A percentile compares a stretch with the other conserved stretches of the same genome.
These are phyloP conservation scores for Aphanomyces astaci DNA, from an alignment of 352 stramenopile species.

Conservation along the genomic window DNA sequence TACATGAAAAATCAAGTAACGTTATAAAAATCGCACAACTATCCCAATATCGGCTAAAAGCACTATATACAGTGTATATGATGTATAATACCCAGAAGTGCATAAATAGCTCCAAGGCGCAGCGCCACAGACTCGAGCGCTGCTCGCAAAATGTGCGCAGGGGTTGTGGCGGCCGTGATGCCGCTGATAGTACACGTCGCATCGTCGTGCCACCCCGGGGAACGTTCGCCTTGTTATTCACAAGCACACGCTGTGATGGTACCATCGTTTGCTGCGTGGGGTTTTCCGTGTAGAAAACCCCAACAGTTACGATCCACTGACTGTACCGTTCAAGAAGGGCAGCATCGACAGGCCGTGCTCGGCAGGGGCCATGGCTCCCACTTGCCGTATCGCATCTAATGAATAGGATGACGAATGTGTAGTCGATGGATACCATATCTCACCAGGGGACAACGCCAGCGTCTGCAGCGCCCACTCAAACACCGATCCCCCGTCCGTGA, in stretches of 20 bases:
- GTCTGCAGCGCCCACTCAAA: slow-evolving; percentile 86
- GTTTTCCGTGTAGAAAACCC: too few relatives aligned
- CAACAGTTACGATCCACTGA: too few relatives aligned
- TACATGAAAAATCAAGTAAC: too few relatives aligned
- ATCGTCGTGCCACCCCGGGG: slow-evolving; percentile 87
- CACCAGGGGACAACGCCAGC: slow-evolving; percentile 36
- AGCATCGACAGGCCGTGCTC: slow-evolving; percentile 78
- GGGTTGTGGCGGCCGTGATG: slow-evolving; percentile 86
- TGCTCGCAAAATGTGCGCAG: slow-evolving; percentile 82
- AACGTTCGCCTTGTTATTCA: slow-evolving; percentile 68
- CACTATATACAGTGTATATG: too few relatives aligned
- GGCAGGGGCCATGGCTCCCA: slow-evolving; percentile 28
- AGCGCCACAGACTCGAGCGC: slow-evolving; percentile 88
- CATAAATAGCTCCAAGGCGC: slow-evolving; percentile 76
- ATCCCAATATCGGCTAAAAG: too few relatives aligned
- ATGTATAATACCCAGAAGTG: slow-evolving; percentile 64
- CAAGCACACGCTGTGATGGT: too few relatives aligned
- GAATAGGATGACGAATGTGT: not conserved
- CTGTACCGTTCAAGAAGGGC: slow-evolving; percentile 83
- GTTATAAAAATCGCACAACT: too few relatives aligned
- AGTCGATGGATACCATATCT: not conserved
- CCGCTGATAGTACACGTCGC: slow-evolving; percentile 86
- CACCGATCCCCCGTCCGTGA: slow-evolving; percentile 96
- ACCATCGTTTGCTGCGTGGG: too few relatives aligned
- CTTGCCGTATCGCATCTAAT: not conserved